Percentiles rank a stretch among this genome's conserved stretches.
phyloP scores from a whole-genome alignment of 2,329 filamentous ascomycete genomes.

The Pseudohalonectria lignicola region DNA sequence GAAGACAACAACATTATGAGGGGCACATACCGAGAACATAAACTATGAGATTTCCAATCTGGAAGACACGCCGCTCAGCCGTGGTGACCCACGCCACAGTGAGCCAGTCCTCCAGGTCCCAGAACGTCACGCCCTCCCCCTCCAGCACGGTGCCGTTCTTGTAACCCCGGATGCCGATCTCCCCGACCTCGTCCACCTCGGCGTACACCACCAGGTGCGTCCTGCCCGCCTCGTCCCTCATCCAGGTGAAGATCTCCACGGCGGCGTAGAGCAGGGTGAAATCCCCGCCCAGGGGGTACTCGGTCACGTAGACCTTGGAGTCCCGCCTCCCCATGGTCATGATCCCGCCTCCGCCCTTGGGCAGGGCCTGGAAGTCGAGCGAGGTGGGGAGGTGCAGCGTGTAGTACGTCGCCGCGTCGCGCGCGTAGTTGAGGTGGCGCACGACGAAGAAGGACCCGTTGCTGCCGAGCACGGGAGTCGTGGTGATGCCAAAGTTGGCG shows the following conservation, averaged over 20 bases:
- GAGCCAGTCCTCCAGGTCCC: background rate
- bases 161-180: slow-evolving; percentile 30
- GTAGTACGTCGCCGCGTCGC: slow-evolving; percentile 45
- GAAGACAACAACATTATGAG: background rate
- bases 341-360: slow-evolving; percentile 32
- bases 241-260: slow-evolving; percentile 60
- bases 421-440: slow-evolving; percentile 56
- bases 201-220: slow-evolving; percentile 51
- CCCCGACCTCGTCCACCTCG: slow-evolving; percentile 49
- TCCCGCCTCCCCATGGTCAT: slow-evolving; percentile 52
- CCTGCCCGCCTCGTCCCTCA: slow-evolving; percentile 47
- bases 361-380: slow-evolving; percentile 42
- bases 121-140: background rate
- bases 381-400: slow-evolving; percentile 51
- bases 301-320: slow-evolving; percentile 56
- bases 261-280: slow-evolving; percentile 52
- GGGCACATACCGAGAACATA: background rate
- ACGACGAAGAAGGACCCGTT: slow-evolving; percentile 37
- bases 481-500: background rate
- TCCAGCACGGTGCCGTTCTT: background rate
- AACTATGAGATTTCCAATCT: background rate
- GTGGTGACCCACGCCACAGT: background rate
- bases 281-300: slow-evolving; percentile 51
- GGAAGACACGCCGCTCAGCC: background rate
- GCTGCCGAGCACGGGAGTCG: background rate